Evolutionary conservation across 257 asterid species (phyloP).

Genomic region (Nicotiana noctiflora): DNA sequence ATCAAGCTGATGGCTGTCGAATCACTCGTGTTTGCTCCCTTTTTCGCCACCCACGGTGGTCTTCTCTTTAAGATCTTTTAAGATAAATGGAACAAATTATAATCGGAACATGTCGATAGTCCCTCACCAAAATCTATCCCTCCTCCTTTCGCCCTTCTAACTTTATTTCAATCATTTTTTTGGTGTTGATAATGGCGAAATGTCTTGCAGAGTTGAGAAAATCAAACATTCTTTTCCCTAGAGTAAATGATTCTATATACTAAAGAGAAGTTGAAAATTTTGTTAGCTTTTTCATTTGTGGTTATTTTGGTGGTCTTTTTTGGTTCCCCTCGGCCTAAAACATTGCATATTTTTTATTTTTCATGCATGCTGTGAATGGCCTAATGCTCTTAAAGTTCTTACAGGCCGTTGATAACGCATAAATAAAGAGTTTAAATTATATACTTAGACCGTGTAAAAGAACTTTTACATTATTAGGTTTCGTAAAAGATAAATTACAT

Average conservation of each 20-base stretch:
- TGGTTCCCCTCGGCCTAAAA: no score
- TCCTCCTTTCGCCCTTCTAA: not conserved
- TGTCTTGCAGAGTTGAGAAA: not conserved
- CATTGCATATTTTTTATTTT: not conserved
- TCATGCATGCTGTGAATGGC: not conserved
- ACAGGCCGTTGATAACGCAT: no score
- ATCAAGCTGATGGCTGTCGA: conserved; percentile 62
- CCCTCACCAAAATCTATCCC: not conserved
- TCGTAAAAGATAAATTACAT: no score
- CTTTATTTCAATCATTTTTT: not conserved
- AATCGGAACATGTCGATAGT: no score
- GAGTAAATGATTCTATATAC: not conserved
- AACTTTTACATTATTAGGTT: no score
- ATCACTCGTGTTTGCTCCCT: conserved; percentile 55
- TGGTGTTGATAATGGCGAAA: not conserved
- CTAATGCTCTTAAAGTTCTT: no score
- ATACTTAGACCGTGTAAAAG: no score
- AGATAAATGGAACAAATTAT: not conserved
- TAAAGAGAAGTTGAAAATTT: not conserved
- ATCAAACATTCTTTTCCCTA: not conserved
- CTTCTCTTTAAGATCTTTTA: conserved; percentile 35
- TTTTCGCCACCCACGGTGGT: conserved; percentile 63
- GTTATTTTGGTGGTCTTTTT: not conserved
- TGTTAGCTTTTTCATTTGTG: not conserved
- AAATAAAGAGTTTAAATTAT: no score